These are phyloP conservation scores for Lepiota venenata DNA, from an alignment of 768 basidiomycete species.

Conservation along the genomic window DNA sequence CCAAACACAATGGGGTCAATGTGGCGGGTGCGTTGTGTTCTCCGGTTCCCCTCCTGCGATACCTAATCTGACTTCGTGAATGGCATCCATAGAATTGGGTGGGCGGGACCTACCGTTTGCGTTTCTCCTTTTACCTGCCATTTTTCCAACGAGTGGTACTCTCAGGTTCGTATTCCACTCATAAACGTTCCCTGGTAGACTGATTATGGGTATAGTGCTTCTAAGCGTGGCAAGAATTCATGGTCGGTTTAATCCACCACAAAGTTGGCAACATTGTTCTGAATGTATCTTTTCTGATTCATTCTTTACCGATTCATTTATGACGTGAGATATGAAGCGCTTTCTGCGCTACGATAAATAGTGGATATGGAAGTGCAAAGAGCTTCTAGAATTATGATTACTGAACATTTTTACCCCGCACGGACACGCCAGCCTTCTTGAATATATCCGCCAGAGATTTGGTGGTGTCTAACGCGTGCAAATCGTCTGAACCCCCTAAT, in stretches of 20 bases:
- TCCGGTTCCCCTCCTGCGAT: conserved; percentile 6
- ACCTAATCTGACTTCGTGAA: background rate
- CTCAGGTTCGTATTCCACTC: conserved; percentile 17
- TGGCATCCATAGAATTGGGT: conserved; percentile 21
- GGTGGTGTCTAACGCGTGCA: conserved; percentile 48
- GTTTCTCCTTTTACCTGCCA: conserved; percentile 21
- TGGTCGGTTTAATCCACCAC: conserved; percentile 2
- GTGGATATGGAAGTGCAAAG: background rate
- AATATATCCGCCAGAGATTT: conserved; percentile 42
- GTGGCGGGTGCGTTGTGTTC: conserved; percentile 23
- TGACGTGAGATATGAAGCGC: background rate
- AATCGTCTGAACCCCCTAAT: conserved; percentile 64
- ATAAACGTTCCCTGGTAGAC: background rate
- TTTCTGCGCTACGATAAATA: background rate
- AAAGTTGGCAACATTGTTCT: background rate
- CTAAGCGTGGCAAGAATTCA: background rate
- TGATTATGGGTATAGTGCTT: conserved; percentile 9
- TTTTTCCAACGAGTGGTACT: conserved; percentile 18
- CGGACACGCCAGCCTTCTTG: conserved; percentile 41
- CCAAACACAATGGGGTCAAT: conserved; percentile 26
- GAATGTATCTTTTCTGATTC: background rate
- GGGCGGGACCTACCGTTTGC: conserved; percentile 24
- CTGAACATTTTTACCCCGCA: conserved; percentile 18
- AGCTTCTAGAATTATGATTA: background rate
- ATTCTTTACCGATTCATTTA: background rate